A percentile compares a stretch with the other conserved stretches of the same genome.
phyloP scores from a whole-genome alignment of 495 filamentous ascomycete genomes.

The Glonium stellatum region DNA sequence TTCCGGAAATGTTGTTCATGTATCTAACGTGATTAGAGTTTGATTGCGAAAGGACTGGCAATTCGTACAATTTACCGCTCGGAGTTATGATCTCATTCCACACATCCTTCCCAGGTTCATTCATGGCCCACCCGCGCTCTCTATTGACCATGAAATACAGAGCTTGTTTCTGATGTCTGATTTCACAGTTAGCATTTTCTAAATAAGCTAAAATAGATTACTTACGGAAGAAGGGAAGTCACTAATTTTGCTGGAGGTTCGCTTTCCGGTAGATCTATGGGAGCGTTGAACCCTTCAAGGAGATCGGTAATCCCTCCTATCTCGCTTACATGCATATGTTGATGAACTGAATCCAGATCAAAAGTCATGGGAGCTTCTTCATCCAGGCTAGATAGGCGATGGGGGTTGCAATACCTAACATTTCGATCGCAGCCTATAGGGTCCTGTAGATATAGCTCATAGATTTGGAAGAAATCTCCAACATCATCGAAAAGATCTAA shows the following conservation, averaged over 20 bases:
- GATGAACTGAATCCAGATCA: not conserved
- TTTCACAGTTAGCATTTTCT: no score
- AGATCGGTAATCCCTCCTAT: not conserved
- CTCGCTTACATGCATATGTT: not conserved
- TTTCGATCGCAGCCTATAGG: conserved; percentile 13
- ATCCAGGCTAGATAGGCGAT: conserved; percentile 3
- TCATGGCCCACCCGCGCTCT: conserved; percentile 6
- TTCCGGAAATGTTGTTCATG: conserved; percentile 9
- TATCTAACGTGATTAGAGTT: conserved; percentile 1
- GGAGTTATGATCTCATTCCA: conserved; percentile 2
- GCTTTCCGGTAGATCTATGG: not conserved
- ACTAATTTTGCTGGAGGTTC: conserved; percentile 5
- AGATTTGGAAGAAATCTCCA: conserved; percentile 3
- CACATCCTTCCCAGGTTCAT: conserved; percentile 2
- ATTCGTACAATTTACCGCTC: not conserved
- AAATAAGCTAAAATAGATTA: no score
- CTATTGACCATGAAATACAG: conserved; percentile 16
- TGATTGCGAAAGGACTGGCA: not conserved
- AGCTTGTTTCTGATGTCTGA: conserved; percentile 19
- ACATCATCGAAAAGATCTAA: conserved; percentile 1
- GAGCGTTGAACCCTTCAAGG: not conserved
- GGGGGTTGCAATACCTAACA: conserved; percentile 14
- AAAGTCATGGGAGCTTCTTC: conserved; percentile 4
- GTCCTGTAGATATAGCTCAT: conserved; percentile 11
- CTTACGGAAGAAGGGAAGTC: not conserved